A percentile compares a stretch with the other conserved stretches of the same genome.
These are phyloP conservation scores for Penicillium sp. DNA, from an alignment of 2,329 filamentous ascomycete species.

Conservation along the genomic window DNA sequence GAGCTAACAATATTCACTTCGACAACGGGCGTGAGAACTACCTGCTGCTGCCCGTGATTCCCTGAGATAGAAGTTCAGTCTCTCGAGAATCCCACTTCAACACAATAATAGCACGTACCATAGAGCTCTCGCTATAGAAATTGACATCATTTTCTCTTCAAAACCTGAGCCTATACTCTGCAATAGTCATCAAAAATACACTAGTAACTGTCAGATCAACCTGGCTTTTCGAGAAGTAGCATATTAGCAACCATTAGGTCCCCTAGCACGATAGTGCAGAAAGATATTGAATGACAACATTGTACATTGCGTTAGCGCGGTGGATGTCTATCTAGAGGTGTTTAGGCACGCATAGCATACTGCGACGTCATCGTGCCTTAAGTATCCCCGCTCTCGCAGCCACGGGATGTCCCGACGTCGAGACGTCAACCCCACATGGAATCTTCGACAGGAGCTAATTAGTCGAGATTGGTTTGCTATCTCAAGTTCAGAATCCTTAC, in stretches of 20 bases:
- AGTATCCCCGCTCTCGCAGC: neutral
- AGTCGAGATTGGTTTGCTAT: neutral
- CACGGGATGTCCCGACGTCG: neutral
- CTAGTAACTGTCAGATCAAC: neutral
- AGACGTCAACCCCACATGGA: neutral
- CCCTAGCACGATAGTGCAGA: neutral
- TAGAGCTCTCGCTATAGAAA: neutral
- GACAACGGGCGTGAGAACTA: neutral
- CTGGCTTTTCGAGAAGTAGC: neutral
- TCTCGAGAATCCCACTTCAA: neutral
- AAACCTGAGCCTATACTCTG: neutral
- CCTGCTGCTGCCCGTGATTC: neutral
- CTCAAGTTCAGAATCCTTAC: neutral
- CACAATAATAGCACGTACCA: neutral
- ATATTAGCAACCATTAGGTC: neutral
- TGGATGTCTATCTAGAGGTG: neutral
- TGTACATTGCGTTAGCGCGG: conserved; percentile 6
- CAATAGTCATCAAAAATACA: neutral
- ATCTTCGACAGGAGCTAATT: neutral
- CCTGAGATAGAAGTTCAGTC: neutral
- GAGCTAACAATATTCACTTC: neutral
- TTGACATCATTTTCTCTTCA: neutral
- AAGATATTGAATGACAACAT: conserved; percentile 7
- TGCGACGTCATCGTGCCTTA: conserved; percentile 5
- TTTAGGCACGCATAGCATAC: neutral